Conservation (phyloP, 345 rosid genomes). For the Excoecaria cochinchinensis region DNA sequence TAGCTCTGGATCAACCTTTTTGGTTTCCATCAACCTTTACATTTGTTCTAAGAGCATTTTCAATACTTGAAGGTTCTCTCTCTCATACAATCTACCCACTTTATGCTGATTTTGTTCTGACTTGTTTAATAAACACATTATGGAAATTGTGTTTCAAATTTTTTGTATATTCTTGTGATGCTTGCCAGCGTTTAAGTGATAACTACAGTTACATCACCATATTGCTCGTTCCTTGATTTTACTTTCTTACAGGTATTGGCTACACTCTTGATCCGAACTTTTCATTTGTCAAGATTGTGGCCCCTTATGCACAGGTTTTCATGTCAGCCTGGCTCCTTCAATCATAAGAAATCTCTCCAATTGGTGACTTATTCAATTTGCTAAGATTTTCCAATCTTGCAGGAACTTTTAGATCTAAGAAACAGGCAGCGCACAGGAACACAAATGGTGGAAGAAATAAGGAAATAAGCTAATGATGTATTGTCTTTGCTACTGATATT, state of each 20-base stretch:
- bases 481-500: constrained; percentile 11
- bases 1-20: constrained; percentile 93
- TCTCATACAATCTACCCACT: not conserved
- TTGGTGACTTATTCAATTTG: not conserved
- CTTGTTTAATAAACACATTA: not conserved
- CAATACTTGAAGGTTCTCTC: constrained; percentile 82
- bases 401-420: constrained; percentile 86
- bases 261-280: constrained; percentile 79
- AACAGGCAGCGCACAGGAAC: constrained; percentile 51
- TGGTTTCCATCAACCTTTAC: constrained; percentile 89
- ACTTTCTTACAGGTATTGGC: constrained; percentile 67
- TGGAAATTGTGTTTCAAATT: not conserved
- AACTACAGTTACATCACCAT: not conserved
- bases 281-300: constrained; percentile 80
- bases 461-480: constrained; percentile 94
- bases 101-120: not conserved
- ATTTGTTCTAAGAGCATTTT: constrained; percentile 85
- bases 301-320: constrained; percentile 89
- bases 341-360: not conserved
- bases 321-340: not conserved
- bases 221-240: constrained; percentile 11
- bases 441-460: constrained; percentile 66
- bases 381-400: constrained; percentile 21
- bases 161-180: not conserved
- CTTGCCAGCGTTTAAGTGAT: not conserved